A percentile compares a stretch with the other conserved stretches of the same genome.
Evolutionary conservation across 768 basidiomycete genomes (phyloP).

Genomic region (Mycena maculata): DNA sequence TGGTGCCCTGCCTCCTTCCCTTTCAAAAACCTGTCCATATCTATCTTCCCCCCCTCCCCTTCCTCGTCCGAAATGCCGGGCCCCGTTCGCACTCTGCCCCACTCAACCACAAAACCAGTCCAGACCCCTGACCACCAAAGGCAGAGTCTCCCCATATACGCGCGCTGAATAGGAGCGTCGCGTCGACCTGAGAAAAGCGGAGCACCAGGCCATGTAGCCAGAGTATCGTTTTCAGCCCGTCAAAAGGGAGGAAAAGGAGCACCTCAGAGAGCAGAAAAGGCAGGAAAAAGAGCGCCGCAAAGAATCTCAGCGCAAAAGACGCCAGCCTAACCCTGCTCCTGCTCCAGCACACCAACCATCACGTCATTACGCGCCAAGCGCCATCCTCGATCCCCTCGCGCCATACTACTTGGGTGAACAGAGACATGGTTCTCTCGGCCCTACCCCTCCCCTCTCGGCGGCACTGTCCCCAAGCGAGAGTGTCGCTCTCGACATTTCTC

Average conservation of each 20-base stretch:
- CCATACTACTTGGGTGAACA: slow-evolving; percentile 38
- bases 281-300: slow-evolving; percentile 50
- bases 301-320: slow-evolving; percentile 40
- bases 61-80: slow-evolving; percentile 22
- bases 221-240: slow-evolving; percentile 68
- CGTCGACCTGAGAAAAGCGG: slow-evolving; percentile 64
- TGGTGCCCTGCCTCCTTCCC: neutral
- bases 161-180: slow-evolving; percentile 62
- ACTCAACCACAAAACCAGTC: slow-evolving; percentile 31
- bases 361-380: slow-evolving; percentile 25
- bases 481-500: slow-evolving; percentile 26
- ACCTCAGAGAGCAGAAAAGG: slow-evolving; percentile 53
- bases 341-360: slow-evolving; percentile 28
- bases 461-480: slow-evolving; percentile 57
- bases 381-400: slow-evolving; percentile 35
- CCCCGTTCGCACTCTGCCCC: slow-evolving; percentile 28
- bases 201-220: slow-evolving; percentile 64
- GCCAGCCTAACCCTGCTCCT: slow-evolving; percentile 32
- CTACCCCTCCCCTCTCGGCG: slow-evolving; percentile 66
- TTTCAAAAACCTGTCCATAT: slow-evolving; percentile 3
- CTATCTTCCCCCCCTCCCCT: neutral
- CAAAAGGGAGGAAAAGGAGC: slow-evolving; percentile 63
- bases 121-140: slow-evolving; percentile 72
- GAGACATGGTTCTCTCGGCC: slow-evolving; percentile 52
- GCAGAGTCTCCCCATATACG: slow-evolving; percentile 59